Evolutionary conservation across 208 protist genomes (phyloP), one percentile per base, ranked within the genome.

Genomic region (Leishmania martiniquensis): DNA sequence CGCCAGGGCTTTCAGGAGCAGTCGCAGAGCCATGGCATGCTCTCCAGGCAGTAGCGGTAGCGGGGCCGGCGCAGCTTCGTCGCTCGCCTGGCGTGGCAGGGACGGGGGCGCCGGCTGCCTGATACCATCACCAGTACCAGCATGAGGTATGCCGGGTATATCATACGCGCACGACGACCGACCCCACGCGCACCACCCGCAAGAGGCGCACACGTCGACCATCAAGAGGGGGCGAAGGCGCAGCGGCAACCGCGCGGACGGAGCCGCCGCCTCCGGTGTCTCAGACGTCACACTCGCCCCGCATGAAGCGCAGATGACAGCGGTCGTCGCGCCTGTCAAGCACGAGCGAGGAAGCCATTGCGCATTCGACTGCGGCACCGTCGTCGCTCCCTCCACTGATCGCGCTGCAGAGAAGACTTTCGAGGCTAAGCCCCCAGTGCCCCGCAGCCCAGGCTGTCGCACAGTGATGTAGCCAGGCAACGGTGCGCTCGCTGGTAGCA

Each of bases 1-100:
- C 54, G 55, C 37, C 25, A 83, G 79, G 10, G 79, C 71, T 5
- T 63, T 76, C 4, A 83, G 74, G 39, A 83, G 79, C 57, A 79
- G n/a, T 45, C 79, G 79, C 44, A 78, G 69, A 32, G 79, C 72
- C 68, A 83, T 65, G 57, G 79, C 79, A 34, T 79, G 73, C 59
- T 83, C 79, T 9, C 79, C 79, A 0, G 79, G 74, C 39, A 78
- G 49, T 12, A 83, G 68, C 15, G 49, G 49, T 5, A 29, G 29
- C 49, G 15, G 47, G 32, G 68, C 25, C 66, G 25, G n/a, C 49
- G 25, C 55, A 15, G 12, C 34, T 67, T 44, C 60, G 22, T 44
- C 60, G 60, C 34, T 44, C n/a, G 60, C 22, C 29, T n/a, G 20
- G 22, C 34, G 60, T 67, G 60, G 15, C 17, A 34, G 34, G 34